Evolutionary conservation across 345 rosid species (phyloP).

Genomic region (Gossypioides kirkii): DNA sequence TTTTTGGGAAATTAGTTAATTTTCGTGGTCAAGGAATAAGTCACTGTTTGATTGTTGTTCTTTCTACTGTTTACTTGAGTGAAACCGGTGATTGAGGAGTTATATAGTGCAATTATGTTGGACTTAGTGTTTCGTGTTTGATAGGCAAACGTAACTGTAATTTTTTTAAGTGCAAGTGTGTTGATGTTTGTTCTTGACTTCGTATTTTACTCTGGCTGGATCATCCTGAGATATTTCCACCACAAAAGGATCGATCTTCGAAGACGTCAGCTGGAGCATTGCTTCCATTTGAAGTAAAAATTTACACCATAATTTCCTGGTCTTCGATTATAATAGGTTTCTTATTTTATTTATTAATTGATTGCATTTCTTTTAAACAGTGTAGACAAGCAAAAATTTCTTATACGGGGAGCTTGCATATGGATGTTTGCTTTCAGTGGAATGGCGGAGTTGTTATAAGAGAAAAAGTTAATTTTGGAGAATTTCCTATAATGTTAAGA

Average conservation of each 20-base stretch:
- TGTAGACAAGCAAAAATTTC: constrained; percentile 86
- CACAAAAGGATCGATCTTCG: constrained; percentile 52
- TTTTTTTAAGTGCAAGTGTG: not conserved
- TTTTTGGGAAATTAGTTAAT: not conserved
- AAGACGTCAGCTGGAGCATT: constrained; percentile 31
- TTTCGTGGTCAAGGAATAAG: not conserved
- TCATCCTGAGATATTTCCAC: constrained; percentile 46
- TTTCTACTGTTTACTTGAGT: not conserved
- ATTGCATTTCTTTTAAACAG: constrained; percentile 32
- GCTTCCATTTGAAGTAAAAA: constrained; percentile 68
- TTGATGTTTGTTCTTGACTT: constrained; percentile 45
- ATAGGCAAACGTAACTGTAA: not conserved
- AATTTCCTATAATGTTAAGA: constrained; percentile 86
- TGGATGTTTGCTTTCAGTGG: constrained; percentile 55
- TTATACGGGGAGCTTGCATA: constrained; percentile 60
- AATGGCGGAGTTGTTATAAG: constrained; percentile 38
- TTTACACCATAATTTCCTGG: not conserved
- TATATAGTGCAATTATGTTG: not conserved
- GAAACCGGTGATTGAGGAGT: not conserved
- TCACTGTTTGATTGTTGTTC: not conserved
- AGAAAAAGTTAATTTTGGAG: constrained; percentile 66
- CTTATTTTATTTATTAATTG: not conserved
- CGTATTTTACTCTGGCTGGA: constrained; percentile 48
- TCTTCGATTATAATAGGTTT: not conserved
- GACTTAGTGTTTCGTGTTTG: not conserved